Conservation (phyloP, 805 yeast genomes). For the Candida arabinofermentans region DNA sequence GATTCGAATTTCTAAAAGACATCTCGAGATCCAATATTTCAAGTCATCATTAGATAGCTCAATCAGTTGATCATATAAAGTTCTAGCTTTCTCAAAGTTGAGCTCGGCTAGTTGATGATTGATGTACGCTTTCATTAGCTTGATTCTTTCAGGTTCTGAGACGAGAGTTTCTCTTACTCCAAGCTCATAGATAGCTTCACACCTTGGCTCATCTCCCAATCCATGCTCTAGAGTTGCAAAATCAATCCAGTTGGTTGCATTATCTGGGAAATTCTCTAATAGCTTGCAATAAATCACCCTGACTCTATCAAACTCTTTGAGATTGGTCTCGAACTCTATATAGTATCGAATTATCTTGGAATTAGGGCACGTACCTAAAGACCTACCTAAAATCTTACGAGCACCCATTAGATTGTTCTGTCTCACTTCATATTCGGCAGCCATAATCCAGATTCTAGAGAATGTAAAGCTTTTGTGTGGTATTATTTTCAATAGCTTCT, state of each 20-base stretch:
- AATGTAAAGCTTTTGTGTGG: constrained; percentile 65
- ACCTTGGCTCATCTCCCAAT: constrained; percentile 66
- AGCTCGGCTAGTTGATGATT: constrained; percentile 59
- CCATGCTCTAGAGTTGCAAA: constrained; percentile 67
- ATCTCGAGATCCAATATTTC: constrained; percentile 58
- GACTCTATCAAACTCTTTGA: constrained; percentile 80
- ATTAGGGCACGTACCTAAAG: constrained; percentile 67
- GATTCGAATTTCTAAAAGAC: constrained; percentile 65
- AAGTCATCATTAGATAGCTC: constrained; percentile 30
- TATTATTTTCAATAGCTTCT: constrained; percentile 41
- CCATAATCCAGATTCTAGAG: constrained; percentile 69
- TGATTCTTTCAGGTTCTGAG: constrained; percentile 6
- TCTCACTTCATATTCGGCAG: constrained; percentile 71
- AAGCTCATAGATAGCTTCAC: constrained; percentile 57
- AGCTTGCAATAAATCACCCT: constrained; percentile 67
- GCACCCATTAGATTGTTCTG: constrained; percentile 47
- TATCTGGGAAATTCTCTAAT: constrained; percentile 44
- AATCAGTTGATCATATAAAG: constrained; percentile 40
- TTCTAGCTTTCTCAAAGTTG: constrained; percentile 53
- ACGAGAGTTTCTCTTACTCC: constrained; percentile 32
- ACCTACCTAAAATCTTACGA: constrained; percentile 65
- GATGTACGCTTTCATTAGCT: constrained; percentile 35
- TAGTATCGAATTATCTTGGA: constrained; percentile 57
- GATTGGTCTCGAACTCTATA: constrained; percentile 57
- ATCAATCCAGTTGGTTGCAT: constrained; percentile 49